Conservation (phyloP, 345 rosid genomes). For the Arabis hirsuta region DNA sequence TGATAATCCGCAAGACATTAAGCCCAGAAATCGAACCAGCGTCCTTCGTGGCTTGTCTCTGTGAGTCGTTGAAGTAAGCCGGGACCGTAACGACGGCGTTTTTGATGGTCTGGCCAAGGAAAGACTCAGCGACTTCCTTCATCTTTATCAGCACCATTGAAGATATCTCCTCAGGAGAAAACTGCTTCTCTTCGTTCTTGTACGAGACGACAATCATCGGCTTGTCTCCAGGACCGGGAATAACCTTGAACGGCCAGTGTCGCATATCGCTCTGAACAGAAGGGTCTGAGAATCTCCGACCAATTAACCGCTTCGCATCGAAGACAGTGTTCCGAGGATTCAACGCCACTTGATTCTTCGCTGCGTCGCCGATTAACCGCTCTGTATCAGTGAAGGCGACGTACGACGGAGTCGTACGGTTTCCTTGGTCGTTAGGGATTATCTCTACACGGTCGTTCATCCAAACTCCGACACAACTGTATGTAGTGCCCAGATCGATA, state of each 20-base stretch:
- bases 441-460: conserved; percentile 52
- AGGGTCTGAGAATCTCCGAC: conserved; percentile 48
- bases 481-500: conserved; percentile 52
- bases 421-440: conserved; percentile 52
- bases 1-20: conserved; percentile 45
- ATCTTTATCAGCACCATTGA: conserved; percentile 46
- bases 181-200: conserved; percentile 51
- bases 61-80: conserved; percentile 47
- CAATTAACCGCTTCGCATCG: conserved; percentile 56
- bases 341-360: conserved; percentile 62
- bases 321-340: conserved; percentile 61
- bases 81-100: conserved; percentile 51
- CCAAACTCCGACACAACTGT: conserved; percentile 53
- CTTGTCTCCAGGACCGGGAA: conserved; percentile 49
- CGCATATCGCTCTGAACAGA: conserved; percentile 52
- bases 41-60: conserved; percentile 47
- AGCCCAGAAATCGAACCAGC: conserved; percentile 46
- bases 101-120: conserved; percentile 34
- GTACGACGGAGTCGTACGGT: conserved; percentile 50
- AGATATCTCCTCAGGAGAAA: conserved; percentile 51
- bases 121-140: conserved; percentile 49
- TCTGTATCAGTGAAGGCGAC: conserved; percentile 56
- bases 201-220: conserved; percentile 51
- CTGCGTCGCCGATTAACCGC: conserved; percentile 54
- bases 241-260: conserved; percentile 54